These are phyloP conservation scores for Rehmannia glutinosa DNA, from an alignment of 257 asterid species.

Conservation along the genomic window DNA sequence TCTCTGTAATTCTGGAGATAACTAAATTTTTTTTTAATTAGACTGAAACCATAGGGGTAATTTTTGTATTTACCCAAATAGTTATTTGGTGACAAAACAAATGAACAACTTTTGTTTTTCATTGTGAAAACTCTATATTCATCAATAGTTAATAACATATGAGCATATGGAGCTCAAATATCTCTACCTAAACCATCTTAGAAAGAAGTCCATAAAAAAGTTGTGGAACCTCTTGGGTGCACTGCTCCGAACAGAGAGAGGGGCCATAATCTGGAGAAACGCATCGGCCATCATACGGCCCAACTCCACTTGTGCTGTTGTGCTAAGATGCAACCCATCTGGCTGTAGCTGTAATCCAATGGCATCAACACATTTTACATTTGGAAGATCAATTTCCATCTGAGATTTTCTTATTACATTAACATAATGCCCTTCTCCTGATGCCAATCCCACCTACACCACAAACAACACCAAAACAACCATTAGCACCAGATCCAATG, in stretches of 20 bases:
- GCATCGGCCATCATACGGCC: constrained; percentile 53
- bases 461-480: neutral
- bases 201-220: constrained; percentile 27
- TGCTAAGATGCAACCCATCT: constrained; percentile 52
- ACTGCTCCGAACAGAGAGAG: constrained; percentile 42
- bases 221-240: constrained; percentile 22
- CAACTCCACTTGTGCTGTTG: constrained; percentile 48
- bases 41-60: too few species aligned
- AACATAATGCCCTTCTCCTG: constrained; percentile 47
- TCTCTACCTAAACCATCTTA: constrained; percentile 23
- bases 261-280: constrained; percentile 26
- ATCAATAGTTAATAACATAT: too few species aligned
- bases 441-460: constrained; percentile 62
- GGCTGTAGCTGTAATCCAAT: constrained; percentile 40
- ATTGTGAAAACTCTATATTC: too few species aligned
- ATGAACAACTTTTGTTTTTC: too few species aligned
- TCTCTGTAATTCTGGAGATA: too few species aligned
- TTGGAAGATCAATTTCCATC: constrained; percentile 35
- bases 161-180: neutral
- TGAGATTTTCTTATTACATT: constrained; percentile 55
- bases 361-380: constrained; percentile 58
- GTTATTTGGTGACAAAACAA: too few species aligned
- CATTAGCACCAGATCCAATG: neutral
- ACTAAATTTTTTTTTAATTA: too few species aligned
- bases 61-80: too few species aligned